Conservation (phyloP, 2,329 filamentous ascomycete genomes). For the Pochonia chlamydosporia region DNA sequence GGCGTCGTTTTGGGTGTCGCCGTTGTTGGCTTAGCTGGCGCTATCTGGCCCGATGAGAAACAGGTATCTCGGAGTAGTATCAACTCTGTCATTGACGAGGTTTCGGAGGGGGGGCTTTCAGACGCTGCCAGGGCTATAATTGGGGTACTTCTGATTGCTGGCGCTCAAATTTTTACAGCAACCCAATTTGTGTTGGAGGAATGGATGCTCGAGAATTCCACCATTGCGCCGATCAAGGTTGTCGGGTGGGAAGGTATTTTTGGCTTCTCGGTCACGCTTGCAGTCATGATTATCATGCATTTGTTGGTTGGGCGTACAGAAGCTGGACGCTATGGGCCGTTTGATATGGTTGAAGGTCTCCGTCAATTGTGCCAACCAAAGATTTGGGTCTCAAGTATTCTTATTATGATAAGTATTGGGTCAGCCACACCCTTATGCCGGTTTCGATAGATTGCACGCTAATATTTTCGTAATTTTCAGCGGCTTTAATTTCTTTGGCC, state of each 20-base stretch:
- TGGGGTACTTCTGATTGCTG: constrained; percentile 85
- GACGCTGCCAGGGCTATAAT: constrained; percentile 55
- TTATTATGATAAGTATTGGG: constrained; percentile 98
- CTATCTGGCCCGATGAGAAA: constrained; percentile 66
- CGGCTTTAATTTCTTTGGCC: constrained; percentile 97
- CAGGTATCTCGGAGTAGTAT: constrained; percentile 27
- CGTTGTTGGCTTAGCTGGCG: constrained; percentile 83
- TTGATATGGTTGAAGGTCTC: constrained; percentile 84
- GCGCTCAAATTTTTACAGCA: constrained; percentile 93
- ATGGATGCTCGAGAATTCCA: constrained; percentile 67
- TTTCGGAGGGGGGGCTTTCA: constrained; percentile 32
- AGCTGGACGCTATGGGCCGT: constrained; percentile 72
- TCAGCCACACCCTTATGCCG: constrained; percentile 31
- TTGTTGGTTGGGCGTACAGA: constrained; percentile 68
- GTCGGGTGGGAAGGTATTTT: constrained; percentile 97
- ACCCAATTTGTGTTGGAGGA: constrained; percentile 96
- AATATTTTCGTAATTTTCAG: constrained; percentile 37
- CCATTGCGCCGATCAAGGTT: constrained; percentile 74
- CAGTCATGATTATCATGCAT: constrained; percentile 78
- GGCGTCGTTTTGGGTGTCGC: constrained; percentile 86
- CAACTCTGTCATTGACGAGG: constrained; percentile 27
- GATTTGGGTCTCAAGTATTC: constrained; percentile 69
- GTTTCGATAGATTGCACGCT: neutral
- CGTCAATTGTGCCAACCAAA: constrained; percentile 65
- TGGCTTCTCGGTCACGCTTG: constrained; percentile 72